Base-by-base conservation (phyloP, 2,329 filamentous ascomycete genomes). In the Colletotrichum liaoningense region DNA sequence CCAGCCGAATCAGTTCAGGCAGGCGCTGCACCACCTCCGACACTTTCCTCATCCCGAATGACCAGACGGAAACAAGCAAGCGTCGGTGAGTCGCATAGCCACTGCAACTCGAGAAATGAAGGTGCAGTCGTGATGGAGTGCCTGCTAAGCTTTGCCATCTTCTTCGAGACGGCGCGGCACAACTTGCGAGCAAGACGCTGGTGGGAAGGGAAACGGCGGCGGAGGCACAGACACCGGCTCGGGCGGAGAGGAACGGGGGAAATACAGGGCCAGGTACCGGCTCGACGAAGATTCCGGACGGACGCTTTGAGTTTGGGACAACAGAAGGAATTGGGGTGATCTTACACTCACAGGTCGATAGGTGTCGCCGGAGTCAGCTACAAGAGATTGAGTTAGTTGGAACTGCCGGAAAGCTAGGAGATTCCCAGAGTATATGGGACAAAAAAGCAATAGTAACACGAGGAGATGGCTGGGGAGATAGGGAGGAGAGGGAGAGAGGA, bases 331-430 rank as follows among this genome's bases (percentile, higher is more conserved):
- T 35, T 28, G 30, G 68, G 65, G 67, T 69, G 46, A 67, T 38
- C 56, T 46, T 52, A 72, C 76, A 88, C 87, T 88, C 83, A 89
- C 89, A 79, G 89, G 88, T 82, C 89, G 88, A 82, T 91, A 91
- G 76, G 84, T 91, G 79, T 91, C 89, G 83, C 87, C 87, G 78
- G 88, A 86, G 79, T 91, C 89, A 81, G 89, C 89, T 91, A 82
- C n/a, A 62, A 63, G 26, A 59, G 52, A 46, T 49, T 79, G 83
- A 76, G 81, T 75, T 75, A 75, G 77, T 72, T 59, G 79, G 76
- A 78, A 65, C 16, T 84, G 86, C 84, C 24, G 28, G 49, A 88
- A 84, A 85, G 81, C 8, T 26, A 56, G 60, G 26, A 24, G 38
- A 54, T 58, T 30, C 14, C 49, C 7, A 56, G 14, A 69, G 67